A percentile compares a stretch with the other conserved stretches of the same genome.
phyloP scores from a whole-genome alignment of 192 early-diverging fungal genomes.

The Entomortierella parvispora region DNA sequence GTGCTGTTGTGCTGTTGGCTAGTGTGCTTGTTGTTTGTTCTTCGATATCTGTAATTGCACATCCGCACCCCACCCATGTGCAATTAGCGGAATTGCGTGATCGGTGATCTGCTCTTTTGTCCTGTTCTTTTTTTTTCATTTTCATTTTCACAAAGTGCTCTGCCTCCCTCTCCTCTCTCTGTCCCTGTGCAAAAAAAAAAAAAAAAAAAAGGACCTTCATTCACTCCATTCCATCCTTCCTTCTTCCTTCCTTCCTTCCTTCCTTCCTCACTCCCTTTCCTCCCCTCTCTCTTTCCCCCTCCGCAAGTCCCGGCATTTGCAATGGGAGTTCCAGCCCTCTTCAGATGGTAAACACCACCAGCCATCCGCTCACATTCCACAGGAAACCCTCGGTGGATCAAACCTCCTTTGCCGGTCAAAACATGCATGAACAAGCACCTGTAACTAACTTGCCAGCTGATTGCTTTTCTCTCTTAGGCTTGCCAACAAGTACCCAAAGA shows the following conservation, averaged over 20 bases:
- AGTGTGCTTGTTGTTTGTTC: too few species aligned
- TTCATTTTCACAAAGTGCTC: slow-evolving; percentile 1
- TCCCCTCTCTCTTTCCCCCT: background rate
- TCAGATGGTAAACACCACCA: slow-evolving; percentile 56
- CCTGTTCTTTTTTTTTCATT: background rate
- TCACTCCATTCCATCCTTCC: slow-evolving; percentile 2
- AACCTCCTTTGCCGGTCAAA: too few species aligned
- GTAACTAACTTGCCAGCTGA: background rate
- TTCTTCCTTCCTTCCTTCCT: background rate
- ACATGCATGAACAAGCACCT: too few species aligned
- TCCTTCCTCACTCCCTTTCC: background rate
- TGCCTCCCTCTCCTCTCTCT: background rate
- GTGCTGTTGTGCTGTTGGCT: too few species aligned
- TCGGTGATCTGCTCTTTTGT: too few species aligned
- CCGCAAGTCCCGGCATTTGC: background rate
- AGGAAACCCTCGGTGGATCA: too few species aligned
- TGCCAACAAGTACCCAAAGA: slow-evolving; percentile 78
- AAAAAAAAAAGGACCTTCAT: background rate
- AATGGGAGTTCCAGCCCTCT: slow-evolving; percentile 88
- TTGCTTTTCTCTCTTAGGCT: slow-evolving; percentile 60
- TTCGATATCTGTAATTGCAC: too few species aligned
- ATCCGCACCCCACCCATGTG: too few species aligned
- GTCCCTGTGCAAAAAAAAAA: background rate
- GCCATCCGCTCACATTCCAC: too few species aligned
- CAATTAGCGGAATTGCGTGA: too few species aligned